Base-by-base conservation (phyloP, 805 yeast genomes). In the Pichia cephalocereana region DNA sequence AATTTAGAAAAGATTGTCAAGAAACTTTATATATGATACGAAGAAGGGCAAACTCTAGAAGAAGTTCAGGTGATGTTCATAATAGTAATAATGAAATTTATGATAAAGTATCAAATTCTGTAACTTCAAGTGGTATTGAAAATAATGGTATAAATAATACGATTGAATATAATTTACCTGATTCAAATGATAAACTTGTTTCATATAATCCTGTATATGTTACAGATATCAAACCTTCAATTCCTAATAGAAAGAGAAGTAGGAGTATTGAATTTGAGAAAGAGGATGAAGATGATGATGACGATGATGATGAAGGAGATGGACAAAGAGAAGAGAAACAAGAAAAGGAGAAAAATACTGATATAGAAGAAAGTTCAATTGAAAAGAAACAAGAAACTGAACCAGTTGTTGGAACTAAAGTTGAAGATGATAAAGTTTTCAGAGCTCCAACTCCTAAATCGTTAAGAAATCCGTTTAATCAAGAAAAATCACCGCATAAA, bases 1-100 rank as follows among this genome's bases (percentile, higher is more conserved):
- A 68, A 51, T 77, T 77, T 56, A 65, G 67, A 46, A 74, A 70
- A 53, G 74, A 70, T 47, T 78, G 74, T 59, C 75, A 72, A 52
- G 60, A 60, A 28, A 63, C 72, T 6, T 60, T 77, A 43, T 66
- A 68, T 30, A 65, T 68, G 50, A 77, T 77, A 47, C 75, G 73
- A 55, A 60, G 82, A 54, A 62, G 82, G 43, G 45, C 47, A 18
- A 43, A 50, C 27, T 46, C 52, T 15, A 52, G 55, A 34, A 42
- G 42, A 19, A 48, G 30, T 30, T 36, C 45, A 6, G 41, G 38
- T 17, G 31, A 44, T 23, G 26, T 31, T 30, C 32, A 30, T 12
- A 30, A 30, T 12, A 30, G 8, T 12, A 30, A 30, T 11, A 30
- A 11, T 30, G 8, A 30, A 8, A 34, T 11, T 39, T 41, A n/a